Percentiles rank a stretch among this genome's conserved stretches.
Evolutionary conservation across 352 stramenopile species (phyloP).

Genomic region (Phytophthora tentaculata): DNA sequence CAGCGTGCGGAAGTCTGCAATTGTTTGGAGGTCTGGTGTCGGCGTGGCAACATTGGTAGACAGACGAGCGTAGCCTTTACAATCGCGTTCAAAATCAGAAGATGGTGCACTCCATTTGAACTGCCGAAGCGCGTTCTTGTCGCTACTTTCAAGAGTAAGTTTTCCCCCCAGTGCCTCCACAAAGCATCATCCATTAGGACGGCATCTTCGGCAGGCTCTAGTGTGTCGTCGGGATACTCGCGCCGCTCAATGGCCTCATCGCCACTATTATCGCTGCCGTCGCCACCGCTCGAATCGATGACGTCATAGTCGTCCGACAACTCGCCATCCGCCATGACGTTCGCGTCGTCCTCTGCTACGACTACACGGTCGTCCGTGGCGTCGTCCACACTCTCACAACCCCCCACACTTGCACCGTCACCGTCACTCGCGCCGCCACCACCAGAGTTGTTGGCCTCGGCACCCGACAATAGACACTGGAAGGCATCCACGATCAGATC

Average conservation of each 20-base stretch:
- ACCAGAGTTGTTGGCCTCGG: not conserved
- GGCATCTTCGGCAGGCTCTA: not conserved
- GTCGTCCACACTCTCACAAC: not conserved
- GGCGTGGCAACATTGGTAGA: too few species aligned
- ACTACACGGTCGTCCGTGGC: not conserved
- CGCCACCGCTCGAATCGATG: not conserved
- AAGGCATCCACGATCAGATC: not conserved
- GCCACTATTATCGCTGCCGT: conserved; percentile 1
- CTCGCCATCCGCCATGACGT: not conserved
- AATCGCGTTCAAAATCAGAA: too few species aligned
- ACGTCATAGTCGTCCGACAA: not conserved
- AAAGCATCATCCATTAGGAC: conserved; percentile 1
- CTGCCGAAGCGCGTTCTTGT: too few species aligned
- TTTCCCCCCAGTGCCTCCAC: too few species aligned
- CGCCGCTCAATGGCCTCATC: not conserved
- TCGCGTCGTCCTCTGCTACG: not conserved
- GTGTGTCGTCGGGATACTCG: not conserved
- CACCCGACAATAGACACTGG: not conserved
- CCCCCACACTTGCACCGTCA: not conserved
- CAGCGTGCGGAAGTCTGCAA: too few species aligned
- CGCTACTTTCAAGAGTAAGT: too few species aligned
- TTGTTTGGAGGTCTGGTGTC: too few species aligned
- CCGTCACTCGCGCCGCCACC: not conserved
- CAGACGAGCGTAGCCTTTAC: too few species aligned
- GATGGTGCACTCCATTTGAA: too few species aligned